Base-by-base conservation (phyloP, 495 filamentous ascomycete species). In the Penicillium antarcticum region DNA sequence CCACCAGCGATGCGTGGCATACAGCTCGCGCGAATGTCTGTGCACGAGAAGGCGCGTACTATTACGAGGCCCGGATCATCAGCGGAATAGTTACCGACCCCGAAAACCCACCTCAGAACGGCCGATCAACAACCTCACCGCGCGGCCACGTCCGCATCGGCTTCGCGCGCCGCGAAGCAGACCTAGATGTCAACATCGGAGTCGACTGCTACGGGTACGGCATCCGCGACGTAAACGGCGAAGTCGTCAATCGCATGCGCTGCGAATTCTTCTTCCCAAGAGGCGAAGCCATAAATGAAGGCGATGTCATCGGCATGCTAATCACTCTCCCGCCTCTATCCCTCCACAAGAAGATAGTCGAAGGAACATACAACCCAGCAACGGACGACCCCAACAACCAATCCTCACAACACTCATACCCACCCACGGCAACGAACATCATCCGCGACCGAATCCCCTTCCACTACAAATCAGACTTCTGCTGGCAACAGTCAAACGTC, bases 151-250 rank as follows among this genome's bases (percentile, higher is more conserved):
- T 97, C 9, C 84, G 95, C 11, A 77, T 97, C 45, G 95, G 95
- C 2, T 97, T 89, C 69, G 91, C 94, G 1, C 75, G 95, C 46
- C 79, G 92, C 29, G 95, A 99, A 60, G 91, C 92, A 9, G 89
- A 89, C 14, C 74, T 96, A 3, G 95, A 97, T 58, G 88, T 89
- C 12, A 94, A 95, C 9, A 90, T 97, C 11, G 95, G 95, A 0
- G 96, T 92, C 57, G 94, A 99, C 66, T 91, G 89, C 31, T 97
- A 97, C 67, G 94, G 91, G 40, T 99, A 99, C 65, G 95, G 89
- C 16, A 80, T 99, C 47, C 85, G 92, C 17, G 95, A 97, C 61
- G 83, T 89, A 11, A 80, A 83, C 11, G 92, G 92, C 9, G 89
- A 97, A 62, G 92, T 94, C 41, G 87, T 96, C 18, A 91, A 95